Percentiles rank a stretch among this genome's conserved stretches.
Conservation (phyloP, 306 rosid species). For the Prunus mume region DNA sequence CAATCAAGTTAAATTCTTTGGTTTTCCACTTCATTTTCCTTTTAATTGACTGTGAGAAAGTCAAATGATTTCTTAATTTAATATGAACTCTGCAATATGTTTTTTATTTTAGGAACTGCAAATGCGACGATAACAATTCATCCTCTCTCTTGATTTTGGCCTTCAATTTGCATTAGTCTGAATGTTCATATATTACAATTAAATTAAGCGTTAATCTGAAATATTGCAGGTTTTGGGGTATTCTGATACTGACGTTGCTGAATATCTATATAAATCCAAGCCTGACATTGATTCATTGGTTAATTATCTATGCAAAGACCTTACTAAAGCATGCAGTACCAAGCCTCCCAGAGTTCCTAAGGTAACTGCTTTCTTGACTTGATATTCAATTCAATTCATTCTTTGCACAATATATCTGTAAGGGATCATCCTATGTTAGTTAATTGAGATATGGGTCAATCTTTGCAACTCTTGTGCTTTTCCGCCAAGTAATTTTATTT, state of each 20-base stretch:
- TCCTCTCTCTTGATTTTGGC: neutral
- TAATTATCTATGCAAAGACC: slow-evolving; percentile 73
- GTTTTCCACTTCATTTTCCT: neutral
- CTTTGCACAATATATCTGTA: neutral
- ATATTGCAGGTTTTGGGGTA: slow-evolving; percentile 78
- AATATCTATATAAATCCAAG: slow-evolving; percentile 69
- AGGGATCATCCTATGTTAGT: neutral
- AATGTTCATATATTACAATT: neutral
- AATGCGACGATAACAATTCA: neutral
- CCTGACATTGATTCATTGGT: slow-evolving; percentile 55
- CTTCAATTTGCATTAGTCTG: neutral
- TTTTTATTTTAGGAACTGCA: neutral
- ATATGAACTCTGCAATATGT: neutral
- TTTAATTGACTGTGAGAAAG: neutral
- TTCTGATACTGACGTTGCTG: slow-evolving; percentile 93
- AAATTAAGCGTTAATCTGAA: slow-evolving; percentile 10
- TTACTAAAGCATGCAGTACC: slow-evolving; percentile 62
- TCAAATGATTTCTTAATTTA: neutral
- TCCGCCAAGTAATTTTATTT: neutral
- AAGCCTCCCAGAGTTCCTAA: slow-evolving; percentile 89
- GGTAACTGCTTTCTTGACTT: slow-evolving; percentile 47
- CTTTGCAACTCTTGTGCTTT: neutral
- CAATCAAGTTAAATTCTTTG: slow-evolving; percentile 2
- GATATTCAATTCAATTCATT: slow-evolving; percentile 18
- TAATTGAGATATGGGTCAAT: neutral